These are phyloP conservation scores for Corinectria fuckeliana DNA, from an alignment of 2,329 filamentous ascomycete species.

Conservation along the genomic window DNA sequence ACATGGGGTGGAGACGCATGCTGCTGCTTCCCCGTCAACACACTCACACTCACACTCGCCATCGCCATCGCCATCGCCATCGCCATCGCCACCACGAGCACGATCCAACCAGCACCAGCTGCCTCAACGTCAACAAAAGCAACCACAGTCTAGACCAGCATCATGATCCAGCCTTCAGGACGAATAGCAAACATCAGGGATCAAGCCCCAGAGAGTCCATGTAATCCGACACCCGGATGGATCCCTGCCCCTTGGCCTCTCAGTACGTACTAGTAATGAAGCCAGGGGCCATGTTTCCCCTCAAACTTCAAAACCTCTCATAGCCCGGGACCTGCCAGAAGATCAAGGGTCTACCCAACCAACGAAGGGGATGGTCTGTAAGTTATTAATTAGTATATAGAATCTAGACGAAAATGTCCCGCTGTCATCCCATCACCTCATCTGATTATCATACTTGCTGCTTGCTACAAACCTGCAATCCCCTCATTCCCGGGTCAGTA, in stretches of 20 bases:
- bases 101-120: too few species aligned
- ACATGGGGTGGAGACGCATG: neutral
- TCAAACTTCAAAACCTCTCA: slow-evolving; percentile 9
- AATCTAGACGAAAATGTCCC: slow-evolving; percentile 20
- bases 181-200: slow-evolving; percentile 20
- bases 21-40: neutral
- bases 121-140: too few species aligned
- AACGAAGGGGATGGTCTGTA: too few species aligned
- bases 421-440: slow-evolving; percentile 30
- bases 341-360: neutral
- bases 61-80: too few species aligned
- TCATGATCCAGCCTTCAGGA: neutral
- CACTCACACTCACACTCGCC: neutral
- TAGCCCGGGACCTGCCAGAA: neutral
- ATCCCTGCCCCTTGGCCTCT: slow-evolving; percentile 26
- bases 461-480: too few species aligned
- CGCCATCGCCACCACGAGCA: too few species aligned
- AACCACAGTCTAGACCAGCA: neutral
- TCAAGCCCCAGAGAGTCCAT: slow-evolving; percentile 11
- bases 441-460: neutral
- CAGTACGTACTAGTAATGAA: slow-evolving; percentile 21
- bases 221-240: neutral
- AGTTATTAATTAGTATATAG: too few species aligned
- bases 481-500: slow-evolving; percentile 1
- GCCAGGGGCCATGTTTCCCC: slow-evolving; percentile 13